phyloP scores from a whole-genome alignment of 257 asterid genomes.

The Forsythia suspensa region DNA sequence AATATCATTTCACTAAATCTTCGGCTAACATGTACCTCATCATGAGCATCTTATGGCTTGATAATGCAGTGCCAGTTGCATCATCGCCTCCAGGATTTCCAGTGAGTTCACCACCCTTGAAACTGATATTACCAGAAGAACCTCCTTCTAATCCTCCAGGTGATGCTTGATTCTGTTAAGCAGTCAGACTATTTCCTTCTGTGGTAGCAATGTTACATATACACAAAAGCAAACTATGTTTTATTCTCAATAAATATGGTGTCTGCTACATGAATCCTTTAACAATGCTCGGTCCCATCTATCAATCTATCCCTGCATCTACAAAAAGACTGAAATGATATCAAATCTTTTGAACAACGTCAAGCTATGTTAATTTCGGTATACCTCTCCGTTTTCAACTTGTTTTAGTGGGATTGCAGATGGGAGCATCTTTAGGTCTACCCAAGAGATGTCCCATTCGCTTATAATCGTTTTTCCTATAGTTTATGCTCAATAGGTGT shows the following conservation, averaged over 20 bases:
- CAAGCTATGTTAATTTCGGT: neutral
- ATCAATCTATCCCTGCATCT: neutral
- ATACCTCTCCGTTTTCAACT: neutral
- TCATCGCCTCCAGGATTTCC: slow-evolving; percentile 44
- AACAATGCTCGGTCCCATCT: neutral
- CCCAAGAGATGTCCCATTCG: neutral
- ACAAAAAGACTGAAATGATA: neutral
- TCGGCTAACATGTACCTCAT: neutral
- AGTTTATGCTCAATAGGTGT: neutral
- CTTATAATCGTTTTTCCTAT: neutral
- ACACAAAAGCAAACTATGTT: neutral
- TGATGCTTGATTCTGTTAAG: slow-evolving; percentile 27
- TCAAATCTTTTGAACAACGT: neutral
- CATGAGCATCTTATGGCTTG: slow-evolving; percentile 4
- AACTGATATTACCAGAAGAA: slow-evolving; percentile 34
- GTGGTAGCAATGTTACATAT: neutral
- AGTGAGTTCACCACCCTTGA: slow-evolving; percentile 33
- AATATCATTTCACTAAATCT: slow-evolving; percentile 11
- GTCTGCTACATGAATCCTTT: neutral
- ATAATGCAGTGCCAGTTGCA: slow-evolving; percentile 29
- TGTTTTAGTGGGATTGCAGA: neutral
- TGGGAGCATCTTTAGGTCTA: neutral
- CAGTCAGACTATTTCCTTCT: neutral
- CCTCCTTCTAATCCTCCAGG: slow-evolving; percentile 74
- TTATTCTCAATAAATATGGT: neutral